Conservation (phyloP, 1,284 basidiomycete species). For the Coniferiporia sulphurascens region DNA sequence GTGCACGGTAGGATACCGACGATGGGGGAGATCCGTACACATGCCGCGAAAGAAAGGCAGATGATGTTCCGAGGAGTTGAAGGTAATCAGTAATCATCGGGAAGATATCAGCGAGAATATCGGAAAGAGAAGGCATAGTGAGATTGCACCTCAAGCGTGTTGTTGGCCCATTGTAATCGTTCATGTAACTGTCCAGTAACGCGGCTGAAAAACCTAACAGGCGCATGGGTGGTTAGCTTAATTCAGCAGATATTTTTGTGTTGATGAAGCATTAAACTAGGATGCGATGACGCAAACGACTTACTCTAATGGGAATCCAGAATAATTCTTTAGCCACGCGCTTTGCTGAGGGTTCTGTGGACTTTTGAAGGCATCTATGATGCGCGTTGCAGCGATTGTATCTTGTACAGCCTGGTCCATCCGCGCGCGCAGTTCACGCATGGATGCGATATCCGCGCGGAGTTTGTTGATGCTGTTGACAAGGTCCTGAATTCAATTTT, state of each 20-base stretch:
- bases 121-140: background rate
- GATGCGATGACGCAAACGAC: slow-evolving; percentile 24
- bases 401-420: slow-evolving; percentile 74
- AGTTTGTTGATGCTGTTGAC: slow-evolving; percentile 58
- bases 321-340: slow-evolving; percentile 65
- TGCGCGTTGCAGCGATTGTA: slow-evolving; percentile 64
- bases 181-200: slow-evolving; percentile 69
- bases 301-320: slow-evolving; percentile 78
- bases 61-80: background rate
- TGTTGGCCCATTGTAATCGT: slow-evolving; percentile 69
- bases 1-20: background rate
- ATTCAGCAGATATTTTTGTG: too few relatives aligned
- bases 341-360: slow-evolving; percentile 51
- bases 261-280: too few relatives aligned
- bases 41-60: background rate
- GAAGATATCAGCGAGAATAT: background rate
- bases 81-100: background rate
- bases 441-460: slow-evolving; percentile 59
- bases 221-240: background rate
- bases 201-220: slow-evolving; percentile 62
- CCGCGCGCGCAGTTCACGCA: slow-evolving; percentile 63
- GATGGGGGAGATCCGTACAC: too few relatives aligned
- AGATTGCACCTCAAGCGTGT: slow-evolving; percentile 64
- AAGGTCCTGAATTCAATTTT: slow-evolving; percentile 44
- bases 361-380: slow-evolving; percentile 71